A percentile compares a stretch with the other conserved stretches of the same genome.
These are phyloP conservation scores for Marsdenia floribunda DNA, from an alignment of 257 asterid genomes.

Conservation along the genomic window DNA sequence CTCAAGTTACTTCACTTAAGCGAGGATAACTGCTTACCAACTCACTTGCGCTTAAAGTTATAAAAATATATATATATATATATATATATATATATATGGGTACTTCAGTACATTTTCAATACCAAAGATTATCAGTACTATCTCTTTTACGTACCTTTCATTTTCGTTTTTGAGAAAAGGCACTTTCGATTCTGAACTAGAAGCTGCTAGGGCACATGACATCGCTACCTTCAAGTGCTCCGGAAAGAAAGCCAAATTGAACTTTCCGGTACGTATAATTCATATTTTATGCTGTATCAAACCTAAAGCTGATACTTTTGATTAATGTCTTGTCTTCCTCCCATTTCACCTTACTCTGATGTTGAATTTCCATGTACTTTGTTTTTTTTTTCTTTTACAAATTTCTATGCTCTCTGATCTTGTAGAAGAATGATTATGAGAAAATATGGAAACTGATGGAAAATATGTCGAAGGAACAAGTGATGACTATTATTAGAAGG, in stretches of 20 bases:
- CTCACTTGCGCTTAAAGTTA: too few species aligned
- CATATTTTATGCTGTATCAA: too few species aligned
- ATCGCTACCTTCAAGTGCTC: neutral
- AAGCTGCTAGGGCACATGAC: constrained; percentile 2
- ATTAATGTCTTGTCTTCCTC: too few species aligned
- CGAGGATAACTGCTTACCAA: too few species aligned
- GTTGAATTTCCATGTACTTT: neutral
- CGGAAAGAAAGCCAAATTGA: neutral
- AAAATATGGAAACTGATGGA: neutral
- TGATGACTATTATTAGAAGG: neutral
- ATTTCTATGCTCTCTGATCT: neutral
- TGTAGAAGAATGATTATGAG: neutral
- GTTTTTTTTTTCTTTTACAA: neutral
- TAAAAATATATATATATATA: too few species aligned
- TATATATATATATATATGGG: neutral
- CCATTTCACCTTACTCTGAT: neutral
- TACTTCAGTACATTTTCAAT: neutral
- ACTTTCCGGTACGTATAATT: neutral
- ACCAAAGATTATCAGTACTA: neutral
- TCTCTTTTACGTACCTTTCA: neutral
- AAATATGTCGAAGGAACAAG: neutral
- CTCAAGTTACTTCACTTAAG: too few species aligned
- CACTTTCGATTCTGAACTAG: neutral
- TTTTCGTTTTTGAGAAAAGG: neutral
- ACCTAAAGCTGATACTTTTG: too few species aligned